A percentile compares a stretch with the other conserved stretches of the same genome.
Conservation (phyloP, 495 filamentous ascomycete species). For the Hypoxylon cercidicola region DNA sequence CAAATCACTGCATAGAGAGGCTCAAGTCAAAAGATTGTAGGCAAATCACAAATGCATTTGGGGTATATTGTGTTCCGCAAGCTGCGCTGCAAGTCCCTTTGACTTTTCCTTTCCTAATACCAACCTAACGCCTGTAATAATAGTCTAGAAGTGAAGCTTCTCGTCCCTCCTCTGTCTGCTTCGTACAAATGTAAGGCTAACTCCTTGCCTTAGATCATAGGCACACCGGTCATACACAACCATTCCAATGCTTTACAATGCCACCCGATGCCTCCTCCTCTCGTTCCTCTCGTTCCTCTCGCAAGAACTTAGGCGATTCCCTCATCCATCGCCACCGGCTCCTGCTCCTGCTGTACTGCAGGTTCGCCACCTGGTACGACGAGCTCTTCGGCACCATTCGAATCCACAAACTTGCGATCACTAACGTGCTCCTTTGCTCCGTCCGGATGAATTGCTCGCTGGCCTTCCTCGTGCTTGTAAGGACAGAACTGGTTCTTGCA, state of each 20-base stretch:
- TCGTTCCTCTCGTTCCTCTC: slow-evolving; percentile 10
- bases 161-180: slow-evolving; percentile 3
- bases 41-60: slow-evolving; percentile 39
- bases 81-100: slow-evolving; percentile 29
- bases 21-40: background rate
- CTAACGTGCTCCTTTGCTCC: slow-evolving; percentile 75
- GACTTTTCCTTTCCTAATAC: slow-evolving; percentile 38
- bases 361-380: slow-evolving; percentile 71
- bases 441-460: slow-evolving; percentile 76
- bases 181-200: slow-evolving; percentile 15
- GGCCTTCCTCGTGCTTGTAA: slow-evolving; percentile 93
- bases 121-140: slow-evolving; percentile 38
- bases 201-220: slow-evolving; percentile 2
- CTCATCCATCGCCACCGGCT: slow-evolving; percentile 28
- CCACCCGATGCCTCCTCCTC: background rate
- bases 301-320: slow-evolving; percentile 18
- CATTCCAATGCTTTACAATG: background rate
- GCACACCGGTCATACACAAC: slow-evolving; percentile 7
- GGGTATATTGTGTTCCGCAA: slow-evolving; percentile 41
- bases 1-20: background rate
- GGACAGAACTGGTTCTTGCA: slow-evolving; percentile 86
- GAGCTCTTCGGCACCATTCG: slow-evolving; percentile 72
- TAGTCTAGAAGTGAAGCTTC: slow-evolving; percentile 27
- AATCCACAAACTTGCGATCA: slow-evolving; percentile 90
- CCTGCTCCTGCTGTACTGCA: slow-evolving; percentile 27